A percentile compares a stretch with the other conserved stretches of the same genome.
Conservation (phyloP, 805 yeast species). For the Candida xiaguanensis region DNA sequence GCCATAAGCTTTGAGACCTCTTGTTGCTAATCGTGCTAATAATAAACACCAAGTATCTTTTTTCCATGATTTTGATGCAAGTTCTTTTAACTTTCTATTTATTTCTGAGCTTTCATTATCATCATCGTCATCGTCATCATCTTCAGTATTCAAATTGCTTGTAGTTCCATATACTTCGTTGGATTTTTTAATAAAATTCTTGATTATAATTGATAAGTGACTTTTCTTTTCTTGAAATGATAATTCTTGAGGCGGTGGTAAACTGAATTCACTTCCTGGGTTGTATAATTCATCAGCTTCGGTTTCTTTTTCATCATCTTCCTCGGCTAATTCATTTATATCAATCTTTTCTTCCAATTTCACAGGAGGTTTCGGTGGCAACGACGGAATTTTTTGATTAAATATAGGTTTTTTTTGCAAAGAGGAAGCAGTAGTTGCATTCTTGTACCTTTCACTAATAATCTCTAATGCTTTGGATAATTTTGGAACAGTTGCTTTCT, state of each 20-base stretch:
- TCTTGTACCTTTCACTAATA: conserved; percentile 61
- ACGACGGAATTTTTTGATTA: not conserved
- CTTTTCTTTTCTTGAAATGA: conserved; percentile 52
- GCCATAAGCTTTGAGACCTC: conserved; percentile 55
- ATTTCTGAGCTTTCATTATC: conserved; percentile 13
- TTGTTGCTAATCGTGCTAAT: conserved; percentile 71
- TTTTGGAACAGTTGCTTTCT: conserved; percentile 46
- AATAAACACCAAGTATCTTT: conserved; percentile 74
- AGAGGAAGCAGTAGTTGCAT: conserved; percentile 18
- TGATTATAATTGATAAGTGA: conserved; percentile 55
- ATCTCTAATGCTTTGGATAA: conserved; percentile 68
- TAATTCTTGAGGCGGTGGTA: conserved; percentile 57
- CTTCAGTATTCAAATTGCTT: conserved; percentile 10
- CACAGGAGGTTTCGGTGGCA: conserved; percentile 4
- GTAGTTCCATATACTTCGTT: conserved; percentile 13
- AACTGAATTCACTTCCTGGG: conserved; percentile 42
- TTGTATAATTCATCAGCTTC: conserved; percentile 31
- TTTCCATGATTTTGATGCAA: conserved; percentile 50
- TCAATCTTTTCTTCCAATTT: conserved; percentile 8
- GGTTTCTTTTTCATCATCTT: conserved; percentile 21
- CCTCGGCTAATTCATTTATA: conserved; percentile 4
- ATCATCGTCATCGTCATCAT: conserved; percentile 15
- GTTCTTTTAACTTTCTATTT: conserved; percentile 51
- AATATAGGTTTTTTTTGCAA: not conserved
- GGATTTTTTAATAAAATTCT: conserved; percentile 53